Base-by-base conservation (phyloP, 1,284 basidiomycete species). In the Boletus mariae region DNA sequence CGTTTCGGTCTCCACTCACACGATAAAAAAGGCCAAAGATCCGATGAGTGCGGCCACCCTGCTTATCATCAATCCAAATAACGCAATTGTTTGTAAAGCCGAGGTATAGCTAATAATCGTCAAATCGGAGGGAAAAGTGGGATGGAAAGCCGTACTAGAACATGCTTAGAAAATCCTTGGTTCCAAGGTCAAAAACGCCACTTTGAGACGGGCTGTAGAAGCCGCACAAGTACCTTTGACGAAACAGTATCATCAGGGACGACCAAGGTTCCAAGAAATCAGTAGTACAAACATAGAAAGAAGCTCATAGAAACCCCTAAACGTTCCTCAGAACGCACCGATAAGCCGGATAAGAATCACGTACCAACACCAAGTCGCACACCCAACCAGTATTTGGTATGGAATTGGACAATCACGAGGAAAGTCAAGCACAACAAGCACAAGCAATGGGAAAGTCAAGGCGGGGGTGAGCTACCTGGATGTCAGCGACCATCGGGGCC, bases 31-130 rank as follows among this genome's bases (percentile, higher is more conserved):
- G 46, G 75, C 62, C 8, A 79, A 46, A 0, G 83, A 80, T 8
- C 84, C 85, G 31, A 83, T 50, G 43, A 84, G 71, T 1, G 86
- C 85, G n/a, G 82, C 78, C 38, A 88, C 69, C 20, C 92, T 77
- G 54, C 85, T 81, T 60, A 87, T 72, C 59, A 84, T 82, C 50
- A 94, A 68, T 3, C 88, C 90, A 62, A 94, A 90, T 9, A 94
- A 69, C 1, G 83, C 89, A 40, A 94, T 82, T 0, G 84, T 85
- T 61, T 90, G 90, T 23, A 90, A 69, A 11, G 83, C 89, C 58
- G 84, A 75, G 11, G 73, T 73, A 60, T 76, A 79, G 58, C 76
- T 76, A 45, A 47, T 10, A 31, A 49, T n/a, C 9, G 46, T 55
- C 48, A 52, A 46, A 43, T 52, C 7, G 35, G 29, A 38, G 47